Conservation (phyloP, 2,329 filamentous ascomycete genomes). For the Aspergillus hiratsukae region DNA sequence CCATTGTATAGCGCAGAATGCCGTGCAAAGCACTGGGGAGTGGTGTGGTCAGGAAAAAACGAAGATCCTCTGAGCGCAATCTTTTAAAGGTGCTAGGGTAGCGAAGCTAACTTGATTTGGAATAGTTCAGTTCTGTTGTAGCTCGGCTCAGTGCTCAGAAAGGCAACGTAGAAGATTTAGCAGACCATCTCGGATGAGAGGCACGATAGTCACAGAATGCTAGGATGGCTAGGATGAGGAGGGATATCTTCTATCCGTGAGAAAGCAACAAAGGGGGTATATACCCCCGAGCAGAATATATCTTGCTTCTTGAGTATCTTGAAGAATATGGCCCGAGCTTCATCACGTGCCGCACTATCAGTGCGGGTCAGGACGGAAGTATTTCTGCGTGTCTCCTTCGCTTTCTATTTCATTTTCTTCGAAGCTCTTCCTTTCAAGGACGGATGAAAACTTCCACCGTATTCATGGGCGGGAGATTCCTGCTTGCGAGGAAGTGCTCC, state of each 20-base stretch:
- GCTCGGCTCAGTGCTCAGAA: not conserved
- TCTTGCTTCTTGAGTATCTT: not conserved
- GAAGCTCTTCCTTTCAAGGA: constrained; percentile 7
- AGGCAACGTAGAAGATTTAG: not conserved
- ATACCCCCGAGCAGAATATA: not conserved
- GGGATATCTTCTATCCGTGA: not conserved
- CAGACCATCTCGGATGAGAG: not conserved
- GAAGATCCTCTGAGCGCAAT: constrained; percentile 9
- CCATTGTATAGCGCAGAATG: constrained; percentile 28
- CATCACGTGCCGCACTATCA: constrained; percentile 16
- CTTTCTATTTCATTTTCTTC: constrained; percentile 13
- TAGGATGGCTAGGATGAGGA: not conserved
- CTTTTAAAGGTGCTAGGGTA: constrained; percentile 14
- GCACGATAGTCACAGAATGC: not conserved
- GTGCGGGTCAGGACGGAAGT: constrained; percentile 10
- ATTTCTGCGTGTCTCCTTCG: constrained; percentile 16
- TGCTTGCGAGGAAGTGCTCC: constrained; percentile 7
- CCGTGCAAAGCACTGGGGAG: constrained; percentile 39
- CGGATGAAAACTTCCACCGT: constrained; percentile 9
- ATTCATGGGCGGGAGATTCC: constrained; percentile 17
- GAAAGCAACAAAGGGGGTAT: not conserved
- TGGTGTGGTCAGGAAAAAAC: constrained; percentile 29
- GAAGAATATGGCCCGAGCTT: constrained; percentile 1
- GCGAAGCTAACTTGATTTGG: constrained; percentile 17
- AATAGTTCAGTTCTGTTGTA: constrained; percentile 3